Base-by-base conservation (phyloP, 768 basidiomycete species). In the Antrodiella citrinella region DNA sequence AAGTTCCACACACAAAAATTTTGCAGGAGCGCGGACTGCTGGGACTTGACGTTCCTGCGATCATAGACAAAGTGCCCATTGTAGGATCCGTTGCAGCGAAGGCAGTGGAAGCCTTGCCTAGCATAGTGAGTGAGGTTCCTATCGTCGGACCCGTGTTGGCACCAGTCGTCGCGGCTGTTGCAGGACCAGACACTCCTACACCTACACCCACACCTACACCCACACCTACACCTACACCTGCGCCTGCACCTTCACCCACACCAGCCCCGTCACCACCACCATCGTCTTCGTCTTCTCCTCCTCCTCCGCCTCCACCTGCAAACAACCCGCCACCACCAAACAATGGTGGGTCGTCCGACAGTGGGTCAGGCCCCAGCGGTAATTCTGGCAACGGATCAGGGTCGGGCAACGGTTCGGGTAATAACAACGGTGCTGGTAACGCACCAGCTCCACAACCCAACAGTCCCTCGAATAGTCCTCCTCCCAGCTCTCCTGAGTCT, bases 81-180 rank as follows among this genome's bases (percentile, higher is more conserved):
- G 30, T 35, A 7, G 30, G 30, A 15, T 15, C 30, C 30, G 30
- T 15, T 35, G 30, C 15, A 7, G 7, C 30, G 7, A 15, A 7
- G 7, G 41, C 10, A 19, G 41, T 18, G 5, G 10, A 7, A 43
- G 15, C 41, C 21, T 7, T 18, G 21, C 41, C 41, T 43, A 10
- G 7, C 41, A 43, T 43, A 7, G 41, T 35, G 30, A 35, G 30
- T 35, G 30, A 43, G 9, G n/a, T 43, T 43, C 41, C 41, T 9
- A 44, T 77, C 23, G 56, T 73, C 24, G 60, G 61, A n/a, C 64
- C 68, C 2, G 24, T 78, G 15, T 47, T 71, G 30, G 63, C 53
- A 19, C 61, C 71, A 20, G 22, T 76, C 25, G 35, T 74, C 19
- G 58, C 60, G 4, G 45, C 62, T 51, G 57, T 66, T 21, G 60